phyloP scores from a whole-genome alignment of 1,284 basidiomycete species.

The Ustilago hordei region DNA sequence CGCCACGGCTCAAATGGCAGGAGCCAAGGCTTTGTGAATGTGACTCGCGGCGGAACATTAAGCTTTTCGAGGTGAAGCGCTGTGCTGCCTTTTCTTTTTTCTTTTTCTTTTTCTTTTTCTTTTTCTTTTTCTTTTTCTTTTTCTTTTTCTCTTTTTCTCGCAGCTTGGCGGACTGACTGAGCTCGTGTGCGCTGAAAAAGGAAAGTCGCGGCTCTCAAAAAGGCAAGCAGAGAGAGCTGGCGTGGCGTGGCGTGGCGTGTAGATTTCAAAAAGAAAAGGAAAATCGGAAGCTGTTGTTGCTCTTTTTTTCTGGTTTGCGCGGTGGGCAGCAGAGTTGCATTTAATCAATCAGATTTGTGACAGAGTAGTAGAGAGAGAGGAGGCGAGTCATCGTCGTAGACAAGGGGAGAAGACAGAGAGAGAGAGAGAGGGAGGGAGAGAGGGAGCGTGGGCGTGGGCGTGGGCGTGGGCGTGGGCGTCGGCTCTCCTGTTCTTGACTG shows the following conservation, averaged over 20 bases:
- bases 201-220: too few relatives aligned
- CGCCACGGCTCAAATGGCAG: constrained; percentile 5
- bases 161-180: neutral
- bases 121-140: neutral
- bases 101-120: neutral
- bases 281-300: constrained; percentile 5
- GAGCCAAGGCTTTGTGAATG: neutral
- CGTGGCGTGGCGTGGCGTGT: constrained; percentile 3
- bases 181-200: neutral
- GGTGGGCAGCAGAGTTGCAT: neutral
- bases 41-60: constrained; percentile 11
- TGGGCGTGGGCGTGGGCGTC: constrained; percentile 1
- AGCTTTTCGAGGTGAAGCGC: constrained; percentile 1
- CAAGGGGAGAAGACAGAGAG: too few relatives aligned
- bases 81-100: neutral
- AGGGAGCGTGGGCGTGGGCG: neutral
- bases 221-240: constrained; percentile 1
- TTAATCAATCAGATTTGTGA: neutral
- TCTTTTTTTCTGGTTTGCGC: constrained; percentile 22
- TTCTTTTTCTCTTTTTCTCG: neutral
- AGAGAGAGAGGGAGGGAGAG: too few relatives aligned
- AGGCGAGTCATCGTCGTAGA: constrained; percentile 16
- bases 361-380: neutral
- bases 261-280: constrained; percentile 10
- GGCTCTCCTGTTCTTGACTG: neutral